A percentile compares a stretch with the other conserved stretches of the same genome.
phyloP scores from a whole-genome alignment of 306 rosid species.

The Lotus japonicus region DNA sequence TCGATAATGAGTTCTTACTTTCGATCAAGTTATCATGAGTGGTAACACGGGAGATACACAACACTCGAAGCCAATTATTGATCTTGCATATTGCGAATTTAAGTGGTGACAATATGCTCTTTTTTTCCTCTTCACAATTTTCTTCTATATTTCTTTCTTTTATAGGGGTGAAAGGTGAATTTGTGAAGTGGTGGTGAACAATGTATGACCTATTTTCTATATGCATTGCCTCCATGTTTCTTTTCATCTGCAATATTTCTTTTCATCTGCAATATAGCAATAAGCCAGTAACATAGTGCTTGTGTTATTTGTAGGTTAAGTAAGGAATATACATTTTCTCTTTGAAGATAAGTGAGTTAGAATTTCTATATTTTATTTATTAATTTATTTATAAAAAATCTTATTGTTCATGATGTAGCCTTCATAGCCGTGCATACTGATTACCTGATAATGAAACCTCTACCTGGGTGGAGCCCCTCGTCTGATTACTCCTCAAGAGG shows the following conservation, averaged over 20 bases:
- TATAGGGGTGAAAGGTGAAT: too few species aligned
- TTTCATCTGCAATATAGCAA: background rate
- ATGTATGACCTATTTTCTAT: background rate
- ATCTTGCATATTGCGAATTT: constrained; percentile 58
- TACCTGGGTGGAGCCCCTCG: constrained; percentile 60
- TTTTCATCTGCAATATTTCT: background rate
- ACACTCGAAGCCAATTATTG: too few species aligned
- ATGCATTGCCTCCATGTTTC: too few species aligned
- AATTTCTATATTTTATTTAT: too few species aligned
- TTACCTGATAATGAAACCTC: constrained; percentile 51
- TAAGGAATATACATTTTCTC: constrained; percentile 52
- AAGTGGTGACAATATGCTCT: constrained; percentile 28
- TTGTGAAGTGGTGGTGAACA: too few species aligned
- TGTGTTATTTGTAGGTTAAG: constrained; percentile 46
- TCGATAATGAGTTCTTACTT: too few species aligned
- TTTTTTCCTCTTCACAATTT: background rate
- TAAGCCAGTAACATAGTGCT: background rate
- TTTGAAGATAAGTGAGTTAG: too few species aligned
- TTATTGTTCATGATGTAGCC: constrained; percentile 55
- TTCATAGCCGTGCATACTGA: constrained; percentile 71
- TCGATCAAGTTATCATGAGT: too few species aligned
- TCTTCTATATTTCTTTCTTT: background rate
- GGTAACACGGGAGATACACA: too few species aligned
- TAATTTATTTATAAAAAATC: too few species aligned
- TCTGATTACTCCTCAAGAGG: constrained; percentile 33